Percentiles rank a stretch among this genome's conserved stretches.
Evolutionary conservation across 148 eudicot genomes (phyloP).

Genomic region (Dysphania ambrosioides): DNA sequence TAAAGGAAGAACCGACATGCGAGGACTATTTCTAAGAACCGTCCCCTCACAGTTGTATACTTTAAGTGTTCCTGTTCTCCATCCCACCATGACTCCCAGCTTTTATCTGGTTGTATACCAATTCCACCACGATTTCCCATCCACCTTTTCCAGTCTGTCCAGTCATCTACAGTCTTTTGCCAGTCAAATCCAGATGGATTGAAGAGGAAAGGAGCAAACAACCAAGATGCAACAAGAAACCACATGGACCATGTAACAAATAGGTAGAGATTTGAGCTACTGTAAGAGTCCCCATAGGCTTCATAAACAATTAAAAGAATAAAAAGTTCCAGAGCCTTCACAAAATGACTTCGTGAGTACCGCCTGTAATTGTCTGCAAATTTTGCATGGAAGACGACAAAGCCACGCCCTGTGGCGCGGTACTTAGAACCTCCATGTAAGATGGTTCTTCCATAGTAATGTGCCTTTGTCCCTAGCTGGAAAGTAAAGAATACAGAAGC

Average conservation of each 20-base stretch:
- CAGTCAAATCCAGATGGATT: slow-evolving; percentile 98
- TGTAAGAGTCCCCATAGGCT: slow-evolving; percentile 74
- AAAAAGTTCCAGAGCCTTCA: slow-evolving; percentile 78
- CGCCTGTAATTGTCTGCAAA: slow-evolving; percentile 92
- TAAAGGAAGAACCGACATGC: slow-evolving; percentile 75
- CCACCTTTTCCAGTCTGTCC: slow-evolving; percentile 99
- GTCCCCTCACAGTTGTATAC: slow-evolving; percentile 73
- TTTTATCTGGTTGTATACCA: slow-evolving; percentile 71
- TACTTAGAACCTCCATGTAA: slow-evolving; percentile 97
- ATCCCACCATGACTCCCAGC: slow-evolving; percentile 99
- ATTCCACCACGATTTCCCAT: slow-evolving; percentile 98
- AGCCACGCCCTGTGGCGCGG: slow-evolving; percentile 97
- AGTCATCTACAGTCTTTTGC: slow-evolving; percentile 99
- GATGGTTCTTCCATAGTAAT: slow-evolving; percentile 83
- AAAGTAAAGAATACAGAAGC: slow-evolving; percentile 97
- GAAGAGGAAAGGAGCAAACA: slow-evolving; percentile 95
- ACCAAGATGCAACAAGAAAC: slow-evolving; percentile 93
- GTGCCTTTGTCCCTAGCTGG: slow-evolving; percentile 98
- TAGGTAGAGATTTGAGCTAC: slow-evolving; percentile 66
- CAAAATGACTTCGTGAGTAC: slow-evolving; percentile 94
- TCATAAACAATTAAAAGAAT: slow-evolving; percentile 69
- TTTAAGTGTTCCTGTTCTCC: slow-evolving; percentile 90
- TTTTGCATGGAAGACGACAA: slow-evolving; percentile 95
- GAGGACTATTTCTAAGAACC: slow-evolving; percentile 75
- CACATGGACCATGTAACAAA: slow-evolving; percentile 94